These are phyloP conservation scores for Eucalyptus pauciflora DNA, from an alignment of 345 rosid genomes.

Conservation along the genomic window DNA sequence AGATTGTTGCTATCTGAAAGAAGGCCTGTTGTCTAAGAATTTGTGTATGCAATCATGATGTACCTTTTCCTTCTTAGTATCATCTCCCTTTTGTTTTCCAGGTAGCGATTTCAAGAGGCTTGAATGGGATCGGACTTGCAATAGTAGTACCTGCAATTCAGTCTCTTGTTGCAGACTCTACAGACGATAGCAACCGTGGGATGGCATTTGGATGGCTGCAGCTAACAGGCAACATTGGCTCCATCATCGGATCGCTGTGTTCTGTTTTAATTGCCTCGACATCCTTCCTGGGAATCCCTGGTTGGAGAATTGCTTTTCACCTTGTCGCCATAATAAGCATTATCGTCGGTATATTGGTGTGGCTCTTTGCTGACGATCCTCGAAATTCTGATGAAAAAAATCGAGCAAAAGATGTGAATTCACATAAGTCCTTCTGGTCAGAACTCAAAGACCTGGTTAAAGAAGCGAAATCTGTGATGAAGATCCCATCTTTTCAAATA, in stretches of 20 bases:
- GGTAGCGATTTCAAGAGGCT: conserved; percentile 82
- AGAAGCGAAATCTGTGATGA: conserved; percentile 49
- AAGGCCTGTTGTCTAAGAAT: background rate
- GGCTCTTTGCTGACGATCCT: conserved; percentile 57
- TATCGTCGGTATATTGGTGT: conserved; percentile 47
- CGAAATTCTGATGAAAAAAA: conserved; percentile 8
- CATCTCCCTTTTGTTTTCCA: background rate
- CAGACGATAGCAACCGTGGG: conserved; percentile 70
- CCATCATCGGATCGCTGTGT: conserved; percentile 43
- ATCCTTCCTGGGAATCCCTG: conserved; percentile 54
- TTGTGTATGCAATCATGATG: background rate
- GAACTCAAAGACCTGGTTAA: conserved; percentile 40
- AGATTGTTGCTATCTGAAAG: background rate
- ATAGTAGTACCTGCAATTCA: conserved; percentile 70
- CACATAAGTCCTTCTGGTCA: conserved; percentile 25
- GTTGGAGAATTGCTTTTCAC: conserved; percentile 76
- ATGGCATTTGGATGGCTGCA: conserved; percentile 76
- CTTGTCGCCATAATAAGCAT: conserved; percentile 49
- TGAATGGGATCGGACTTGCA: conserved; percentile 85
- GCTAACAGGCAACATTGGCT: conserved; percentile 44
- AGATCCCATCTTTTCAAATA: conserved; percentile 67
- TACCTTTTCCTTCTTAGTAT: background rate
- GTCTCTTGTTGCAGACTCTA: conserved; percentile 80
- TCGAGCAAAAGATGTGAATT: conserved; percentile 9
- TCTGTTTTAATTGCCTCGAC: conserved; percentile 57